Conservation (phyloP, 805 yeast species). For the Alloascoidea hylecoeti region DNA sequence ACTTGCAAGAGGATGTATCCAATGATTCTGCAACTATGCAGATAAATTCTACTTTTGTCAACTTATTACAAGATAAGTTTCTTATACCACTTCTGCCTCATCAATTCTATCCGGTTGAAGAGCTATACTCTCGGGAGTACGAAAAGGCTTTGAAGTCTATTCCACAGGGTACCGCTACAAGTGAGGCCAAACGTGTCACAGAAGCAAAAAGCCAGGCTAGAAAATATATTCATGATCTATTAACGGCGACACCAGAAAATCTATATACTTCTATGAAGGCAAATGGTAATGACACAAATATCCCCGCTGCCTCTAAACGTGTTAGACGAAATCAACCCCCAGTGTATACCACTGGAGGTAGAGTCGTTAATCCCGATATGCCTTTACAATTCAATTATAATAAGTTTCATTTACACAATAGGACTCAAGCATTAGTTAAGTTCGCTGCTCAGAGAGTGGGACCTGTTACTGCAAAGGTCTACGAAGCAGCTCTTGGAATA, state of each 20-base stretch:
- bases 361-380: conserved; percentile 31
- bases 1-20: conserved; percentile 18
- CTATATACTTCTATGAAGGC: conserved; percentile 9
- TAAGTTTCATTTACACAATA: conserved; percentile 50
- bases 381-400: conserved; percentile 49
- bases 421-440: conserved; percentile 49
- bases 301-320: neutral
- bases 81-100: conserved; percentile 28
- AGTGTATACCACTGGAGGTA: conserved; percentile 9
- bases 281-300: conserved; percentile 3
- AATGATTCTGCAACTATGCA: conserved; percentile 13
- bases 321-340: neutral
- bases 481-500: conserved; percentile 36
- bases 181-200: conserved; percentile 40
- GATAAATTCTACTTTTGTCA: conserved; percentile 24
- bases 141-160: conserved; percentile 8
- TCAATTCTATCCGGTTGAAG: conserved; percentile 19
- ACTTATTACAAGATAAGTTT: conserved; percentile 33
- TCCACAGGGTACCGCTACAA: conserved; percentile 16
- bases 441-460: conserved; percentile 63
- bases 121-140: conserved; percentile 11
- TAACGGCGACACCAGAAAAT: neutral
- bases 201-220: conserved; percentile 50
- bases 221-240: conserved; percentile 7
- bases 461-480: conserved; percentile 46